Evolutionary conservation across 345 rosid genomes (phyloP), one percentile per base, ranked within the genome.

Genomic region (Streptanthus diversifolius): DNA sequence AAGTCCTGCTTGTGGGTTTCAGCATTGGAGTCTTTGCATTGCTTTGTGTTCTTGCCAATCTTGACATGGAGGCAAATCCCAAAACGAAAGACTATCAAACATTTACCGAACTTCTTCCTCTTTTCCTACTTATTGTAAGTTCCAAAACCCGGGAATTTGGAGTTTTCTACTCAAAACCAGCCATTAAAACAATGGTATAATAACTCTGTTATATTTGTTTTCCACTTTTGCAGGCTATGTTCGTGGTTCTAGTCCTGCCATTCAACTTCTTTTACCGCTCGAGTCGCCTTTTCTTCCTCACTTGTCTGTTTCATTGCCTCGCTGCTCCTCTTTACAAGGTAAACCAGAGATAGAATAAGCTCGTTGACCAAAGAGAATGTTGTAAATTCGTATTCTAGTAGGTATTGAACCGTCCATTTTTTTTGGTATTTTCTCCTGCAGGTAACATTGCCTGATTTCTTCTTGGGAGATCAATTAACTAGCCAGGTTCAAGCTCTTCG

Each of bases 401-500:
- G 25, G 60, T 57, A 9, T 14, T 57, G 35, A 40, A 41, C 40
- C 3, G 6, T 60, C 19, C 14, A n/a, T 1, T 41, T 48, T 39
- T 47, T 7, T 39, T 36, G 4, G 3, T 9, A 8, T 37, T 58
- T 18, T 43, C 7, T 32, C 9, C 13, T 72, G 74, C 85, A 86
- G 93, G 91, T 88, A 22, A 84, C 81, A 25, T 80, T 84, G n/a
- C 88, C 85, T 2, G 91, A 89, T 84, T 89, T 85, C 78, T 83
- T 87, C 84, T 82, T 89, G 82, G 95, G 84, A 45, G 92, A 87
- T 75, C 85, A 89, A 10, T 59, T 89, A 25, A 85, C 90, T n/a
- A 85, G 92, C 80, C 90, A 87, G 83, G 92, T 87, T 36, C 90
- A 89, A 82, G 86, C 92, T 8, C 43, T 89, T 4, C 63, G 96